Percentiles rank a stretch among this genome's conserved stretches.
Evolutionary conservation across 2,329 filamentous ascomycete species (phyloP).

Genomic region (Endothia cerciana): DNA sequence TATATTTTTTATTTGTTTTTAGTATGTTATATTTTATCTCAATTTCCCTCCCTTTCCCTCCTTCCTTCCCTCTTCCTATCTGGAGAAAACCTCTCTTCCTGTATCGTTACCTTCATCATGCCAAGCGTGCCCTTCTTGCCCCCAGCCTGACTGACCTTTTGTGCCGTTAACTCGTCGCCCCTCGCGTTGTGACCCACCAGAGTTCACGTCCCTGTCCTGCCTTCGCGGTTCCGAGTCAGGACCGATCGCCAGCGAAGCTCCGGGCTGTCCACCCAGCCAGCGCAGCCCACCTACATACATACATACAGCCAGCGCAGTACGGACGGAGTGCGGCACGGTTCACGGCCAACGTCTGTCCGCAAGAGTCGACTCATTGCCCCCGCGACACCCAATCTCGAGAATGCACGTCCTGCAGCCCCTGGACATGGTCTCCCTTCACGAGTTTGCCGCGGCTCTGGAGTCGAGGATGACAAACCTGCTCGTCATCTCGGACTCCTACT

Average conservation of each 20-base stretch:
- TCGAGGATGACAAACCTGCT: constrained; percentile 31
- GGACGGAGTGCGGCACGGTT: not conserved
- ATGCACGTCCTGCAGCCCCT: constrained; percentile 21
- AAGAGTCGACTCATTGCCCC: not conserved
- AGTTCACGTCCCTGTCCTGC: not conserved
- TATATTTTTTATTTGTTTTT: not conserved
- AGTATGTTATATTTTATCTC: not conserved
- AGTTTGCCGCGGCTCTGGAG: constrained; percentile 22
- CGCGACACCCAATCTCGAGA: not conserved
- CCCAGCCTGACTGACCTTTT: not conserved
- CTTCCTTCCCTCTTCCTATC: not conserved
- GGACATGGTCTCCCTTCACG: constrained; percentile 25
- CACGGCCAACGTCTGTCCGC: too few species aligned
- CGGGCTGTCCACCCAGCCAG: not conserved
- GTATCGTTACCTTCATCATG: not conserved
- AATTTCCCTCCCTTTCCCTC: not conserved
- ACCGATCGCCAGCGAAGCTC: not conserved
- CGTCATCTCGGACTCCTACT: constrained; percentile 30
- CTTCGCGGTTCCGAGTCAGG: constrained; percentile 1
- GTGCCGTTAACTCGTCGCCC: not conserved
- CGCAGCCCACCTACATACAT: not conserved
- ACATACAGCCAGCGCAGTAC: not conserved
- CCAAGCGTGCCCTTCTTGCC: not conserved
- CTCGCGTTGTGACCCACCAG: not conserved
- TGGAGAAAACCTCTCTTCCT: too few species aligned